Percentiles rank a stretch among this genome's conserved stretches.
Evolutionary conservation across 148 eudicot genomes (phyloP).

Genomic region (Dianthus caryophyllus): DNA sequence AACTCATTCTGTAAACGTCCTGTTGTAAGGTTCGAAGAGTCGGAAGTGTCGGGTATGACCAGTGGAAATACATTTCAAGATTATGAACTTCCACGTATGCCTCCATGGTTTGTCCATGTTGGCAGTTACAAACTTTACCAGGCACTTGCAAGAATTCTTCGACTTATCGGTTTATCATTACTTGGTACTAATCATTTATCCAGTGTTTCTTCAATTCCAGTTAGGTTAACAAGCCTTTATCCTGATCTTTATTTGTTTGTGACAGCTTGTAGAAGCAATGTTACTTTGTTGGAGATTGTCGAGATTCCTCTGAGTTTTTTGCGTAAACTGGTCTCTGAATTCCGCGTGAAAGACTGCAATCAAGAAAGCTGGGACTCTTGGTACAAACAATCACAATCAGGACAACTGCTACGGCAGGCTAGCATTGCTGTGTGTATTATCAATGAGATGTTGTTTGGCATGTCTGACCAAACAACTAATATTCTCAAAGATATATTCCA

Average conservation of each 20-base stretch:
- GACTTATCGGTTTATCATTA: conserved; percentile 70
- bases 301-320: conserved; percentile 76
- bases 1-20: conserved; percentile 22
- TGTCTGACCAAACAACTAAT: conserved; percentile 56
- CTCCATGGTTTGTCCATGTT: conserved; percentile 81
- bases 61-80: conserved; percentile 32
- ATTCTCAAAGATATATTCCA: conserved; percentile 44
- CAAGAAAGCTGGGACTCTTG: conserved; percentile 82
- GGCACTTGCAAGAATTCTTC: conserved; percentile 70
- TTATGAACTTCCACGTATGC: conserved; percentile 76
- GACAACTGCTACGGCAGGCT: conserved; percentile 77
- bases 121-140: conserved; percentile 73
- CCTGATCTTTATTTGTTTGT: conserved; percentile 20
- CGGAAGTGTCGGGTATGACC: conserved; percentile 29
- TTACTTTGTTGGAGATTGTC: conserved; percentile 49
- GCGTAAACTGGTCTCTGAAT: conserved; percentile 61
- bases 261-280: conserved; percentile 52
- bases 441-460: conserved; percentile 85
- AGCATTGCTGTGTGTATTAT: conserved; percentile 74
- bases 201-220: neutral
- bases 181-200: conserved; percentile 42
- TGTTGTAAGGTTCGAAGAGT: conserved; percentile 23
- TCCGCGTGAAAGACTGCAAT: conserved; percentile 53
- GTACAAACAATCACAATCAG: conserved; percentile 68
- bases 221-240: conserved; percentile 5